Conservation (phyloP, 257 asterid species). For the Solanum megistacrolobum region DNA sequence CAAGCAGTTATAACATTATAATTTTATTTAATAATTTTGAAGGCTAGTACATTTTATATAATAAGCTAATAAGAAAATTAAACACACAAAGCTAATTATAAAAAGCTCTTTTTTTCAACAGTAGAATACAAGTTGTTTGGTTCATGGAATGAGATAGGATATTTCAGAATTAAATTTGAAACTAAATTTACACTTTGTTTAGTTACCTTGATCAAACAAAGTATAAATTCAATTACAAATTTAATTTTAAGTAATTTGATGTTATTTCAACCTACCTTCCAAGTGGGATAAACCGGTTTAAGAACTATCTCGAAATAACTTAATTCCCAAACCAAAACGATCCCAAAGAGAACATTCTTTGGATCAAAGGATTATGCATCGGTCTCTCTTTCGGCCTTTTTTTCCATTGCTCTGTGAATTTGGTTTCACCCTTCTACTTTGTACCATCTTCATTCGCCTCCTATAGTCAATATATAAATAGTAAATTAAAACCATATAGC, state of each 20-base stretch:
- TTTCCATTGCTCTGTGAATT: neutral
- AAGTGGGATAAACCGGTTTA: accelerated
- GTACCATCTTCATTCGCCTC: neutral
- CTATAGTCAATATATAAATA: neutral
- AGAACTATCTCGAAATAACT: neutral
- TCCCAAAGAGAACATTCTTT: neutral
- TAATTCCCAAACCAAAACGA: neutral
- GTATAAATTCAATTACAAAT: neutral
- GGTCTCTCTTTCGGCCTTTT: neutral
- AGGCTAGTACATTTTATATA: neutral
- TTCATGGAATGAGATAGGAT: neutral
- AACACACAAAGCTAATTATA: neutral
- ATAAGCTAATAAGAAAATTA: neutral
- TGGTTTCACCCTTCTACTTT: neutral
- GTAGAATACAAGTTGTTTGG: neutral
- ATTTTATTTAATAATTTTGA: neutral
- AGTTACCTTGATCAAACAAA: neutral
- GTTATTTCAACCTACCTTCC: neutral
- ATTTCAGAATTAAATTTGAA: neutral
- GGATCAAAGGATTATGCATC: neutral
- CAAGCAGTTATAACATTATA: neutral
- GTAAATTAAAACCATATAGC: accelerated
- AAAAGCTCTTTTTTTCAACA: neutral
- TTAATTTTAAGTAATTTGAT: neutral
- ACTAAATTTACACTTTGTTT: neutral